These are phyloP conservation scores for Ophiostoma sp. DNA, from an alignment of 2,329 filamentous ascomycete species.

Conservation along the genomic window DNA sequence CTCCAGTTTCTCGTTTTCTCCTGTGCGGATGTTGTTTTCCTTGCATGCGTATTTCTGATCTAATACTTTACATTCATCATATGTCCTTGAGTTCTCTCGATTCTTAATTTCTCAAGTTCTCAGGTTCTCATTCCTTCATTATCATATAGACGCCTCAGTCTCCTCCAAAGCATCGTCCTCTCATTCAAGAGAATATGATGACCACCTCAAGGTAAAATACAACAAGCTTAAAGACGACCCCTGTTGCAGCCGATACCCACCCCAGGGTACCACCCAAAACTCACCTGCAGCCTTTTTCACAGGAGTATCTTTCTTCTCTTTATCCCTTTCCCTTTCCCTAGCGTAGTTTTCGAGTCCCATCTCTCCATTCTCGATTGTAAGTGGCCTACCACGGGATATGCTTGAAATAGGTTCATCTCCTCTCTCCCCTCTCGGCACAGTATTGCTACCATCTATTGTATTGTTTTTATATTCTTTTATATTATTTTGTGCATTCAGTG, in stretches of 20 bases:
- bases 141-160: too few species aligned
- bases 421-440: background rate
- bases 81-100: background rate
- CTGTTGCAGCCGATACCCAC: background rate
- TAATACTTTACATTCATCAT: background rate
- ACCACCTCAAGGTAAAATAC: background rate
- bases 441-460: too few species aligned
- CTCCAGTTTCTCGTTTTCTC: background rate
- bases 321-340: background rate
- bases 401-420: slow-evolving; percentile 1
- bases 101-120: background rate
- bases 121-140: too few species aligned
- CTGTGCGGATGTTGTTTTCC: background rate
- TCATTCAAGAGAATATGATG: too few species aligned
- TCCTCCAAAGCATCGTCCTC: too few species aligned
- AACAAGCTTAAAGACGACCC: background rate
- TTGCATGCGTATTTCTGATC: background rate
- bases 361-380: slow-evolving; percentile 1
- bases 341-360: background rate
- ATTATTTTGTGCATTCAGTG: too few species aligned
- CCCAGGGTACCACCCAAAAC: background rate
- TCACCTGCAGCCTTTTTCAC: background rate
- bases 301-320: background rate
- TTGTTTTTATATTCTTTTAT: too few species aligned
- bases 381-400: background rate